Conservation (phyloP, 805 yeast genomes). For the Pichia deserticola region DNA sequence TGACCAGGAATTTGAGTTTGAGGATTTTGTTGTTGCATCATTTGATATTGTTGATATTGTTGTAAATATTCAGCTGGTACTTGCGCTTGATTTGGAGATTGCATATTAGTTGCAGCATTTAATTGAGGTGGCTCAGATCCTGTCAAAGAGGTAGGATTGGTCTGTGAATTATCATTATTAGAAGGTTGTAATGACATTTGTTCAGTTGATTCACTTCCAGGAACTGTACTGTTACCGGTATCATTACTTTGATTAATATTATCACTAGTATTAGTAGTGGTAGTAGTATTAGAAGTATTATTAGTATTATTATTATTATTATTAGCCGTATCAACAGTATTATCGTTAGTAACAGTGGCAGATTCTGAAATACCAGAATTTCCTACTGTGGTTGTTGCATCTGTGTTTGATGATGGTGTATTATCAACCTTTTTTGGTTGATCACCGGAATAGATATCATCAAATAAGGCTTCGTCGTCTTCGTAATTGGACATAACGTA, state of each 20-base stretch:
- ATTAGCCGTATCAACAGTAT: not conserved
- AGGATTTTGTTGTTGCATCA: slow-evolving; percentile 10
- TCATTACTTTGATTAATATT: not conserved
- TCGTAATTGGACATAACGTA: slow-evolving; percentile 56
- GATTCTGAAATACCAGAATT: not conserved
- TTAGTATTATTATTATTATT: not conserved
- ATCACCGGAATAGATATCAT: slow-evolving; percentile 63
- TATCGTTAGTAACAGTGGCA: not conserved
- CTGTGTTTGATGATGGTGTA: slow-evolving; percentile 3
- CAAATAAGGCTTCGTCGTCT: slow-evolving; percentile 92
- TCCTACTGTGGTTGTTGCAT: not conserved
- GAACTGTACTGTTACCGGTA: not conserved
- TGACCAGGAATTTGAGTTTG: not conserved
- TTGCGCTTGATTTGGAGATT: not conserved
- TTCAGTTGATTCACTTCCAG: not conserved
- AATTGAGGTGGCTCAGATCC: too few relatives aligned
- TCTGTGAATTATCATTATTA: not conserved
- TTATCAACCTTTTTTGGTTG: slow-evolving; percentile 17
- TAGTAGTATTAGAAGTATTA: not conserved
- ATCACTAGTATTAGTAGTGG: not conserved
- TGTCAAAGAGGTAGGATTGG: not conserved
- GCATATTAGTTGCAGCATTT: not conserved
- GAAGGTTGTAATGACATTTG: not conserved
- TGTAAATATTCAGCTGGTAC: slow-evolving; percentile 5
- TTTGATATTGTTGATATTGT: slow-evolving; percentile 9